Evolutionary conservation across 2,329 filamentous ascomycete species (phyloP), one percentile per base, ranked within the genome.

Genomic region (Hymenoscyphus fructigenus): DNA sequence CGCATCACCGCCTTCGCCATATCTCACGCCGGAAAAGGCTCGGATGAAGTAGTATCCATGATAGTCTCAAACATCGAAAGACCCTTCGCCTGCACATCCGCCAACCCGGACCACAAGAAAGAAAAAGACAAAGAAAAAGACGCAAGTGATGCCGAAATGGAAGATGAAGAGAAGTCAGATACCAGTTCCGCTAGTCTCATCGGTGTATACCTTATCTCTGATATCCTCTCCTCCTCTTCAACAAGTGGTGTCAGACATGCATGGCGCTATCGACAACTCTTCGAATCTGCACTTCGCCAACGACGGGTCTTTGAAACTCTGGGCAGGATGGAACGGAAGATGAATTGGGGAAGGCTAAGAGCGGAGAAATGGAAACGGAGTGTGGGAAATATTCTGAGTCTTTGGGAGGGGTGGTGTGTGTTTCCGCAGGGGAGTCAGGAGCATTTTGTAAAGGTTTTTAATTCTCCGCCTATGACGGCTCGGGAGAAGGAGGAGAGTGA

Each of bases 31-130:
- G 91, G 90, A 47, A 84, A 88, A 23, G 95, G 93, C 17, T 91
- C 92, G 14, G 91, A 96, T 68, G 95, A 98, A 79, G 89, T 97
- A 41, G 93, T 96, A n/a, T 86, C 94, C 59, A 86, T 96, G 78
- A 88, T 98, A 44, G 85, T 96, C 0, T 84, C 88, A 0, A 98
- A 99, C 72, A 83, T 98, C 38, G 83, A 90, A 65, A 86, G 84
- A 60, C 95, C 95, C 0, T 87, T 96, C 65, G 85, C 88, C 5
- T 86, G 89, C 69, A 91, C 88, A 0, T 84, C 84, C 6, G 91
- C 90, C 28, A 93, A 92, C 66, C 85, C 88, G 0, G 80, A 85
- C 7, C 78, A 79, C 14, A 76, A 75, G 62, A 78, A 79, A 34
- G 71, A 70, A 0, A 80, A 79, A 34, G 71, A 70, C 0, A 80